Base-by-base conservation (phyloP, 495 filamentous ascomycete species). In the Eremomyces bilateralis region DNA sequence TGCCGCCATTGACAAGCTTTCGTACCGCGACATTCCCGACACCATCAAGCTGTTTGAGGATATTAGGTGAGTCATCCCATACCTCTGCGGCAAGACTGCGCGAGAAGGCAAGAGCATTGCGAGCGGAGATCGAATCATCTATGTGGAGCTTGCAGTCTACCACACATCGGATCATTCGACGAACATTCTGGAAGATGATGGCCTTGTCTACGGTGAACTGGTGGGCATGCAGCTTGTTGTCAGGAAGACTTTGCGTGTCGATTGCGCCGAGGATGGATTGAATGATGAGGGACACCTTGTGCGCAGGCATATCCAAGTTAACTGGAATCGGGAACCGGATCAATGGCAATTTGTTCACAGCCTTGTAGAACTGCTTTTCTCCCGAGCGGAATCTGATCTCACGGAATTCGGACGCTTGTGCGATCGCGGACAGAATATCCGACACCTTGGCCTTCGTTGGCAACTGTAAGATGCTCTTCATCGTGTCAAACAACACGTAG, bases 401-500 rank as follows among this genome's bases (percentile, higher is more conserved):
- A 28, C 62, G 67, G 46, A 84, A 88, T 46, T 91, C 83, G 15
- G 71, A 57, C 2, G 79, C 80, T 52, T 83, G 64, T 15, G 72
- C 67, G 21, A 82, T 46, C 4, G 61, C 61, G 15, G 65, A 63
- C 4, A 88, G 59, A 48, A 90, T 74, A 20, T 80, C 63, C 21
- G 72, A 70, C 16, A 81, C 57, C 3, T 62, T 64, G 1, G 72
- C 65, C 15, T 65, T 65, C 4, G 54, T 49, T 17, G 66, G 62
- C 35, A 97, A 56, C 1, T 57, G 57, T 16, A 93, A 50, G 2
- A 94, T 50, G 1, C 61, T 53, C 44, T 73, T 77, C 83, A 95
- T 95, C 0, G 84, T 93, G 29, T 76, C 64, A 44, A 90, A 91
- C n/a, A 72, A 69, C 2, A 97, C 59, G 57, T 83, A 93, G 49